A percentile compares a stretch with the other conserved stretches of the same genome.
Evolutionary conservation across 148 eudicot genomes (phyloP).

Genomic region (Vaccinium myrtillus): DNA sequence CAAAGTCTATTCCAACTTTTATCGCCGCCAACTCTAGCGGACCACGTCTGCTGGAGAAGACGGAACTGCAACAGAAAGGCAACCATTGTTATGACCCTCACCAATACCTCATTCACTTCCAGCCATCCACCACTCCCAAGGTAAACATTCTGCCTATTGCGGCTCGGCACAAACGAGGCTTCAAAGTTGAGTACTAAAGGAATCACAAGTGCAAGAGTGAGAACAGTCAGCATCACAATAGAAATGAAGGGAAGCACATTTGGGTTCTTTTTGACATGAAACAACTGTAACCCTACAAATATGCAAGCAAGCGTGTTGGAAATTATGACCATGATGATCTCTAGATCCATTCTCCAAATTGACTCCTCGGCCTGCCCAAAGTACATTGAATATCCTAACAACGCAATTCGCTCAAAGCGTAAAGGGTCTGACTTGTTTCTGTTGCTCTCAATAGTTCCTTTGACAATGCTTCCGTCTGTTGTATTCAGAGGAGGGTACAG

Average conservation of each 20-base stretch:
- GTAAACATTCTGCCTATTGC: slow-evolving; percentile 46
- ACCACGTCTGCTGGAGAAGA: slow-evolving; percentile 83
- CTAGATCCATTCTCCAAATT: slow-evolving; percentile 89
- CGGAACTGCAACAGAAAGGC: slow-evolving; percentile 82
- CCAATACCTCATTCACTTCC: slow-evolving; percentile 83
- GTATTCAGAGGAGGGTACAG: slow-evolving; percentile 56
- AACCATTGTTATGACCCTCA: slow-evolving; percentile 85
- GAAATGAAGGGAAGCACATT: slow-evolving; percentile 66
- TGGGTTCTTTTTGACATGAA: slow-evolving; percentile 64
- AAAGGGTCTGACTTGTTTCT: slow-evolving; percentile 55
- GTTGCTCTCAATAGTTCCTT: slow-evolving; percentile 82
- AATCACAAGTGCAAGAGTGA: slow-evolving; percentile 75
- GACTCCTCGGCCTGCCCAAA: slow-evolving; percentile 42
- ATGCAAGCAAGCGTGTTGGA: slow-evolving; percentile 81
- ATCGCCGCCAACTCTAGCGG: slow-evolving; percentile 47
- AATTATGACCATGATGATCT: slow-evolving; percentile 78
- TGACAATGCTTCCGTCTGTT: slow-evolving; percentile 28
- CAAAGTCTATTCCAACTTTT: slow-evolving; percentile 39
- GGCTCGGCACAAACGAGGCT: slow-evolving; percentile 54
- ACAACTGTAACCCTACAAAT: slow-evolving; percentile 68
- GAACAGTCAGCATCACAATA: slow-evolving; percentile 62
- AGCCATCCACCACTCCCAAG: slow-evolving; percentile 78
- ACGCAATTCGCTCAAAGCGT: slow-evolving; percentile 62
- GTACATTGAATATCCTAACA: slow-evolving; percentile 53
- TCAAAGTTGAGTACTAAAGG: slow-evolving; percentile 81